Conservation (phyloP, 2,329 filamentous ascomycete species). For the Colletotrichum musicola region DNA sequence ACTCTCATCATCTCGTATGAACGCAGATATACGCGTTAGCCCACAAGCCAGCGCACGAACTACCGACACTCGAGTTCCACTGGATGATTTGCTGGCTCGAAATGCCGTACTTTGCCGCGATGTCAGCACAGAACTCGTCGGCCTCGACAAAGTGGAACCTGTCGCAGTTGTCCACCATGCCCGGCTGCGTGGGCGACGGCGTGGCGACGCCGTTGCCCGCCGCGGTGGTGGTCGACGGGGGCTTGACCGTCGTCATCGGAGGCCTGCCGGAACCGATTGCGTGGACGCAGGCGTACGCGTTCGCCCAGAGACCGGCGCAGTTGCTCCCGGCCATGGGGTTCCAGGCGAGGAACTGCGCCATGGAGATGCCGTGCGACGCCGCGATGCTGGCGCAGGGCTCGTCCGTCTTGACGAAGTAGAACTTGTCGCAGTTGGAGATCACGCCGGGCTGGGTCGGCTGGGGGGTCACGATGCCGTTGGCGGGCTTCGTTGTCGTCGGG, state of each 20-base stretch:
- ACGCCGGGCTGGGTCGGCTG: conserved; percentile 35
- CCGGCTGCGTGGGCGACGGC: not conserved
- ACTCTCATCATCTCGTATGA: too few species aligned
- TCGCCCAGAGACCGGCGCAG: not conserved
- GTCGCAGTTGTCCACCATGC: not conserved
- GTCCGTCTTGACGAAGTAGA: conserved; percentile 26
- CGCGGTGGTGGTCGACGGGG: not conserved
- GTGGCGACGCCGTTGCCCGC: not conserved
- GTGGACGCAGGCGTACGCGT: not conserved
- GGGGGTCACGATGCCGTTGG: conserved; percentile 27
- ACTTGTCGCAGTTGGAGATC: conserved; percentile 39
- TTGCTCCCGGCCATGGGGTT: not conserved
- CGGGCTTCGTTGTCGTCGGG: too few species aligned
- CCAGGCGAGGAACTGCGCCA: conserved; percentile 1
- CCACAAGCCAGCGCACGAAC: too few species aligned
- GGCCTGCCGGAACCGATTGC: not conserved
- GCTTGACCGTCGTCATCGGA: not conserved
- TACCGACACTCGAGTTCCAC: too few species aligned
- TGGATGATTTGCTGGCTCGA: too few species aligned
- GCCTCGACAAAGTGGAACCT: not conserved
- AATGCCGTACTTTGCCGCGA: too few species aligned
- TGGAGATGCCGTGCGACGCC: not conserved
- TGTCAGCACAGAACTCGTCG: too few species aligned
- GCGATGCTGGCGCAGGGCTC: conserved; percentile 31
- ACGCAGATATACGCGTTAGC: too few species aligned